A percentile compares a stretch with the other conserved stretches of the same genome.
phyloP scores from a whole-genome alignment of 192 early-diverging fungal species.

The Phycomyces blakesleeanus region DNA sequence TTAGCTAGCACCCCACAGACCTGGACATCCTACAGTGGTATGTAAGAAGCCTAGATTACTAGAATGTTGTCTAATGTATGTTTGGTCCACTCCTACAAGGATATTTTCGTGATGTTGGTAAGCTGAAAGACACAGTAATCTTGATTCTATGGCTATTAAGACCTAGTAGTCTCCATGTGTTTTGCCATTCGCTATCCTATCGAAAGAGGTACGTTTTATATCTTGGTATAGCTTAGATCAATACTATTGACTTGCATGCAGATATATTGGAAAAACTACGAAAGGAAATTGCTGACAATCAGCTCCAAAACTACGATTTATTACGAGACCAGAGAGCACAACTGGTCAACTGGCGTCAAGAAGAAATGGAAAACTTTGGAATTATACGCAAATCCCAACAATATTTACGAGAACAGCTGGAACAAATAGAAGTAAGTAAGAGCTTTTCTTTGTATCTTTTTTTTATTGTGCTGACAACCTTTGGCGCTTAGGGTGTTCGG shows the following conservation, averaged over 20 bases:
- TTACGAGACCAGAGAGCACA: background rate
- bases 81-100: background rate
- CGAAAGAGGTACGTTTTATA: background rate
- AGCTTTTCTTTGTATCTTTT: background rate
- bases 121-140: background rate
- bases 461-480: background rate
- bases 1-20: background rate
- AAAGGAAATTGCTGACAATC: background rate
- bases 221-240: background rate
- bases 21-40: background rate
- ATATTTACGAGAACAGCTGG: background rate
- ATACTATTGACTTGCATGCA: slow-evolving; percentile 1
- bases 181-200: slow-evolving; percentile 3
- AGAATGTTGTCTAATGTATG: background rate
- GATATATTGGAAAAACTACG: background rate
- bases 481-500: background rate
- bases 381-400: background rate
- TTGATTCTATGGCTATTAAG: background rate
- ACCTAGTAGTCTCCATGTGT: background rate
- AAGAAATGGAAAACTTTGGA: background rate
- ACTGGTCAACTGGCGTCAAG: background rate
- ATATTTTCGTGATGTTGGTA: slow-evolving; percentile 2
- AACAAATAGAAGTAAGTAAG: background rate
- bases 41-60: background rate
- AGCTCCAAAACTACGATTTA: background rate